phyloP scores from a whole-genome alignment of 1,284 basidiomycete genomes.

The Meira nashicola region DNA sequence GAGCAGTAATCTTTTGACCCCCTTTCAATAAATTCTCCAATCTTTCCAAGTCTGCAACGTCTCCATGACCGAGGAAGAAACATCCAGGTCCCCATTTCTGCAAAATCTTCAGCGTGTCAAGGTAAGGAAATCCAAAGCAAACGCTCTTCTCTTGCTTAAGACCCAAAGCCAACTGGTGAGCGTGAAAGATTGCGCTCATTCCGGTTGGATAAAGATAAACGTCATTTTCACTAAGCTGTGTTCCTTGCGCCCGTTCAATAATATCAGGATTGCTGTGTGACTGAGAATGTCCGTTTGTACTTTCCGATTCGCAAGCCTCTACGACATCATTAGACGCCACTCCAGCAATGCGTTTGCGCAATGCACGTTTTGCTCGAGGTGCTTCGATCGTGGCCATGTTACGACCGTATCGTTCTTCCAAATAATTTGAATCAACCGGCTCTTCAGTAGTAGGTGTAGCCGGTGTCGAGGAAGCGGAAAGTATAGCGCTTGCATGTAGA shows the following conservation, averaged over 20 bases:
- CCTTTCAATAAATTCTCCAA: conserved; percentile 60
- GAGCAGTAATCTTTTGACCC: conserved; percentile 48
- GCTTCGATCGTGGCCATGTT: conserved; percentile 76
- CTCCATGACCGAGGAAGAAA: conserved; percentile 79
- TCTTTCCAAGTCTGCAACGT: conserved; percentile 69
- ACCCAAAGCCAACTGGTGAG: conserved; percentile 67
- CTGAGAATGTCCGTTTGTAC: conserved; percentile 13
- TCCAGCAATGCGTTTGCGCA: conserved; percentile 83
- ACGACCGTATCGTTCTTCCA: conserved; percentile 93
- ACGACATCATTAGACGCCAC: background rate
- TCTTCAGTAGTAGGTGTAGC: conserved; percentile 24
- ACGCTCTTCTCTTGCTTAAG: conserved; percentile 32
- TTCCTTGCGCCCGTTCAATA: conserved; percentile 8
- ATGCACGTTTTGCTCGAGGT: conserved; percentile 71
- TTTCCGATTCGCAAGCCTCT: background rate
- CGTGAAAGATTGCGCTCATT: conserved; percentile 89
- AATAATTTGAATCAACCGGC: conserved; percentile 56
- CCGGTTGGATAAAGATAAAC: conserved; percentile 82
- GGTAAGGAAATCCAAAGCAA: conserved; percentile 78
- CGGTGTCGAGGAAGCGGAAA: background rate
- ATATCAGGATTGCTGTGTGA: conserved; percentile 7
- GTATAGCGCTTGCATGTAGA: conserved; percentile 15
- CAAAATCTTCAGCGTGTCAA: conserved; percentile 92
- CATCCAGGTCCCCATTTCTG: conserved; percentile 96
- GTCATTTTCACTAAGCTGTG: conserved; percentile 63